Evolutionary conservation across 2,329 filamentous ascomycete genomes (phyloP).

Genomic region (Neonectria sp.): DNA sequence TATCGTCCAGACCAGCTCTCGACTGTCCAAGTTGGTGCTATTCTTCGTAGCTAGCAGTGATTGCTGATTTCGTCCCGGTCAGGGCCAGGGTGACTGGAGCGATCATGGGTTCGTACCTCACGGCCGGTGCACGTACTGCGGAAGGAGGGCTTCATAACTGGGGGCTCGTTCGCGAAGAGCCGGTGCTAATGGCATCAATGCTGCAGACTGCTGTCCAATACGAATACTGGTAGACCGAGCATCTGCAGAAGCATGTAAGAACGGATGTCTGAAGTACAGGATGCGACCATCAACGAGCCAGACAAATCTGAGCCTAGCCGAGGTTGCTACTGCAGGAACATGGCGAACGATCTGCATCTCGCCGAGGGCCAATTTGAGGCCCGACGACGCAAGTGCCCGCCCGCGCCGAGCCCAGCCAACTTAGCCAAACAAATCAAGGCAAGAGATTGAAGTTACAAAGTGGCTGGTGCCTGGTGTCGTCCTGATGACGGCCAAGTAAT

Average conservation of each 20-base stretch:
- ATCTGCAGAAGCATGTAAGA: not conserved
- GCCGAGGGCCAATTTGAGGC: constrained; percentile 16
- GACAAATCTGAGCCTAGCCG: constrained; percentile 37
- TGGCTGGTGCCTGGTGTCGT: constrained; percentile 35
- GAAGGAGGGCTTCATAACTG: not conserved
- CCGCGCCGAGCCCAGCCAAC: constrained; percentile 23
- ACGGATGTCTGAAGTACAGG: constrained; percentile 18
- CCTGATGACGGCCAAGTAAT: not conserved
- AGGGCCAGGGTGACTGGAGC: not conserved
- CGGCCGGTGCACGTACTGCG: not conserved
- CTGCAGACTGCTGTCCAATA: not conserved
- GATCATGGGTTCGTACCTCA: not conserved
- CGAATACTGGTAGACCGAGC: not conserved
- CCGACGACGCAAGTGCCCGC: constrained; percentile 35
- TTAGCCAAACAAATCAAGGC: not conserved
- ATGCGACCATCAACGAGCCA: constrained; percentile 27
- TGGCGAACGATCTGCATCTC: constrained; percentile 37
- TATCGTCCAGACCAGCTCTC: not conserved
- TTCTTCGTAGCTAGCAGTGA: too few species aligned
- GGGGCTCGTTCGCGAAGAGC: not conserved
- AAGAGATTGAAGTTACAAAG: constrained; percentile 21
- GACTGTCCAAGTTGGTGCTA: not conserved
- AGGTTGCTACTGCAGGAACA: constrained; percentile 48
- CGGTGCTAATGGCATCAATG: not conserved
- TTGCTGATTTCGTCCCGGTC: not conserved